phyloP scores from a whole-genome alignment of 1,139 yeast genomes.

The Candida sojae region DNA sequence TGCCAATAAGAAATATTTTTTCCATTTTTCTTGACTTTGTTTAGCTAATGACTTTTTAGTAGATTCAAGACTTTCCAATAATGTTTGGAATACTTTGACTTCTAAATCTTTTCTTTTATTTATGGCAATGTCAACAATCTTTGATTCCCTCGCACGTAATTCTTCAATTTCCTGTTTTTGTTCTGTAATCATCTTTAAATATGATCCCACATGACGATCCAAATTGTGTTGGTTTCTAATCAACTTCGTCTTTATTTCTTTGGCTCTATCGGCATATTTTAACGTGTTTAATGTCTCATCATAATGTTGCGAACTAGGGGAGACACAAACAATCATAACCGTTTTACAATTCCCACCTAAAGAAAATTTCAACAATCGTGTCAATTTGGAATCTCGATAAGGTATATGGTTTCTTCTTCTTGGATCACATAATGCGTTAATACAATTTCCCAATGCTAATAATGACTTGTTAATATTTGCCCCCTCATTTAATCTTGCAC shows the following conservation, averaged over 20 bases:
- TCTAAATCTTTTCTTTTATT: slow-evolving; percentile 29
- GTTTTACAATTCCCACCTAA: slow-evolving; percentile 96
- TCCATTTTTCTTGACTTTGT: slow-evolving; percentile 47
- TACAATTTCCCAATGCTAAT: slow-evolving; percentile 89
- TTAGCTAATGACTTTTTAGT: slow-evolving; percentile 40
- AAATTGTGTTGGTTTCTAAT: slow-evolving; percentile 74
- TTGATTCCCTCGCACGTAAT: slow-evolving; percentile 55
- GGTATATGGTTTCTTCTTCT: slow-evolving; percentile 76
- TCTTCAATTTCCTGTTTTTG: slow-evolving; percentile 79
- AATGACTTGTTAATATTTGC: slow-evolving; percentile 89
- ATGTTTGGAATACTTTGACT: slow-evolving; percentile 35
- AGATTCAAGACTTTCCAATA: slow-evolving; percentile 42
- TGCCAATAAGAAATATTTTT: slow-evolving; percentile 53
- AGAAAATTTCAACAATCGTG: slow-evolving; percentile 82
- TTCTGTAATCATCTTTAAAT: slow-evolving; percentile 81
- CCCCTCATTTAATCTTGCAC: slow-evolving; percentile 80
- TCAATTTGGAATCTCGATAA: slow-evolving; percentile 84
- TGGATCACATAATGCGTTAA: slow-evolving; percentile 84
- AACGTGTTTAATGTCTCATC: slow-evolving; percentile 91
- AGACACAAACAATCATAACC: slow-evolving; percentile 91
- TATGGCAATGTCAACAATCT: slow-evolving; percentile 37
- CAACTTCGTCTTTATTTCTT: slow-evolving; percentile 82
- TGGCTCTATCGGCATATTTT: slow-evolving; percentile 89
- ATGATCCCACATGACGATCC: slow-evolving; percentile 86
- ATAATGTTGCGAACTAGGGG: slow-evolving; percentile 83